Percentiles rank a stretch among this genome's conserved stretches.
phyloP scores from a whole-genome alignment of 306 rosid genomes.

The Chamaecrista fasciculata region DNA sequence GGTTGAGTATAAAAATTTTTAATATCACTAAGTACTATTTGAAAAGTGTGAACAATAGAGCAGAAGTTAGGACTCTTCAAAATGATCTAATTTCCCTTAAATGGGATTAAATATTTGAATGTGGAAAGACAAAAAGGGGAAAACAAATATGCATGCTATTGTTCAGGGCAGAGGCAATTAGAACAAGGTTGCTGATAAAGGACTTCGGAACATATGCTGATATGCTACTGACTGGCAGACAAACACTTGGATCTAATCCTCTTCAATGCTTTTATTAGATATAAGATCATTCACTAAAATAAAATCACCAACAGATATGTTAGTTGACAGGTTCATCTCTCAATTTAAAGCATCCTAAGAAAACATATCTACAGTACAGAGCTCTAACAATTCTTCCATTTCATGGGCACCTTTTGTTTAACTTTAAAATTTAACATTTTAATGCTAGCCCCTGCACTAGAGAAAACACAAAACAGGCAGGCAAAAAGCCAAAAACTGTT shows the following conservation, averaged over 20 bases:
- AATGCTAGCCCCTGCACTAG: background rate
- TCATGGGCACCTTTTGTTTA: background rate
- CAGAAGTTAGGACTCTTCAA: background rate
- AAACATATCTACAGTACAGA: background rate
- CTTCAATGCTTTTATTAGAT: background rate
- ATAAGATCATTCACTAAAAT: background rate
- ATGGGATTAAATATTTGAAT: background rate
- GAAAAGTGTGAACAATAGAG: background rate
- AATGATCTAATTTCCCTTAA: background rate
- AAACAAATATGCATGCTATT: background rate
- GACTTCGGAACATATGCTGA: background rate
- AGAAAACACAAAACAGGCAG: background rate
- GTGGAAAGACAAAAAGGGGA: background rate
- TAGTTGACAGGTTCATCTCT: background rate
- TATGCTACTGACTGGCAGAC: background rate
- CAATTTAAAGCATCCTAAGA: background rate
- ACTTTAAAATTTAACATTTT: conserved; percentile 2
- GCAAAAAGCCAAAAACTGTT: background rate
- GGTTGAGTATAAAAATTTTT: too few relatives aligned
- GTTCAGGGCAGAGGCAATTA: background rate
- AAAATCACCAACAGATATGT: background rate
- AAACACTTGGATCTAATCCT: background rate
- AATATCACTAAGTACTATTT: background rate
- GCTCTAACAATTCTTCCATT: too few relatives aligned
- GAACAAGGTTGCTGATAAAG: background rate